Base-by-base conservation (phyloP, 2,329 filamentous ascomycete species). In the Penicillium sp. region DNA sequence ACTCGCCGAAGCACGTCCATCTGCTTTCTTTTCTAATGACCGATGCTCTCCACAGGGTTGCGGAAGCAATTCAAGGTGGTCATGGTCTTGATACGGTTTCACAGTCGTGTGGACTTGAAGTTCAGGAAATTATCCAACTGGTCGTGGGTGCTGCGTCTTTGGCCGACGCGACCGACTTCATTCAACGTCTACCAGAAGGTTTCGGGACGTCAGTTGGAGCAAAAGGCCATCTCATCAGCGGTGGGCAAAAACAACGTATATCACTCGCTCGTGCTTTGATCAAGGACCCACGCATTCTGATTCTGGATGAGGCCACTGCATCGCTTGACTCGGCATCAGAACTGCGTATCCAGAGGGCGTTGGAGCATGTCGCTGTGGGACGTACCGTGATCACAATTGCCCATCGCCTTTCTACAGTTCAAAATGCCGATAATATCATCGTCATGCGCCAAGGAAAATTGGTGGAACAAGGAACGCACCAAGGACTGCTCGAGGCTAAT, bases 241-340 rank as follows among this genome's bases (percentile, higher is more conserved):
- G 95, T 73, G 95, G 95, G 37, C 95, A 99, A 77, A 96, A 97
- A 76, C 95, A 98, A 77, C 91, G 95, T 67, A 96, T 98, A 70
- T 92, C 94, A 11, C 97, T 98, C 75, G 92, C 94, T 6, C 85
- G 92, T 69, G 93, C 93, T 39, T 86, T 97, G 57, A 91, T 97
- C 33, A 94, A 89, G 18, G 90, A 97, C 68, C 93, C 93, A 0
- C 96, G 93, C 78, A 88, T 99, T 69, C 83, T 99, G 1, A 84
- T 99, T 0, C 87, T 99, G 5, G 95, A 99, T 65, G 95, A 99
- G 76, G 95, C 95, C 5, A 99, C 95, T 0, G 95, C 90, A 37
- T 92, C 92, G 4, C 83, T 99, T 0, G 95, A 99, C 71, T 96
- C 94, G 19, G 94, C 95, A 72, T 96, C 91, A 0, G 94, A 99